A percentile compares a stretch with the other conserved stretches of the same genome.
Conservation (phyloP, 768 basidiomycete species). For the Lepiota venenata region DNA sequence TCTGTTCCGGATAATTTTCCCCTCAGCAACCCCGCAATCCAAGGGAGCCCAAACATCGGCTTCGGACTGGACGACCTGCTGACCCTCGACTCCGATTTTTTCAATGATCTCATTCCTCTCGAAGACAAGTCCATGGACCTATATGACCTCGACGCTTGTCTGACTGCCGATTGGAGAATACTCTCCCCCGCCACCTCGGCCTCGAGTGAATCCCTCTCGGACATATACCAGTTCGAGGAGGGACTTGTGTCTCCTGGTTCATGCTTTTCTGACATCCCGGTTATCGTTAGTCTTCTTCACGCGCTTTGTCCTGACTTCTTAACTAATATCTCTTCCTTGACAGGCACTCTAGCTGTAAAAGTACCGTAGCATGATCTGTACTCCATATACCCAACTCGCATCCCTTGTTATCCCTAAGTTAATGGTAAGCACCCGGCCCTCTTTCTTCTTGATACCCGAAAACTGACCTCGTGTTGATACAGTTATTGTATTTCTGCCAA, state of each 20-base stretch:
- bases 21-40: slow-evolving; percentile 6
- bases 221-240: background rate
- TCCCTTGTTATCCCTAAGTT: slow-evolving; percentile 4
- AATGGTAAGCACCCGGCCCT: slow-evolving; percentile 4
- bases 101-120: slow-evolving; percentile 1
- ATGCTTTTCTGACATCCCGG: background rate
- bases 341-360: slow-evolving; percentile 6
- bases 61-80: slow-evolving; percentile 11
- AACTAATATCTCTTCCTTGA: background rate
- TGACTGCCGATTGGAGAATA: slow-evolving; percentile 6
- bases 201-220: slow-evolving; percentile 6
- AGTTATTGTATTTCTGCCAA: slow-evolving; percentile 4
- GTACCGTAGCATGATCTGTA: background rate
- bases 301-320: background rate
- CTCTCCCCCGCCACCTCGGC: slow-evolving; percentile 7
- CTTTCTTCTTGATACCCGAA: background rate
- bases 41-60: slow-evolving; percentile 1
- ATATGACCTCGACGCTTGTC: slow-evolving; percentile 11
- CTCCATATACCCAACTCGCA: background rate
- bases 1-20: slow-evolving; percentile 8
- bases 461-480: background rate
- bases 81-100: slow-evolving; percentile 11
- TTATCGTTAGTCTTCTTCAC: background rate
- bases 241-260: background rate
- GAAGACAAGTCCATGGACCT: slow-evolving; percentile 10